Evolutionary conservation across 768 basidiomycete genomes (phyloP).

Genomic region (Rhizopogon vinicolor): DNA sequence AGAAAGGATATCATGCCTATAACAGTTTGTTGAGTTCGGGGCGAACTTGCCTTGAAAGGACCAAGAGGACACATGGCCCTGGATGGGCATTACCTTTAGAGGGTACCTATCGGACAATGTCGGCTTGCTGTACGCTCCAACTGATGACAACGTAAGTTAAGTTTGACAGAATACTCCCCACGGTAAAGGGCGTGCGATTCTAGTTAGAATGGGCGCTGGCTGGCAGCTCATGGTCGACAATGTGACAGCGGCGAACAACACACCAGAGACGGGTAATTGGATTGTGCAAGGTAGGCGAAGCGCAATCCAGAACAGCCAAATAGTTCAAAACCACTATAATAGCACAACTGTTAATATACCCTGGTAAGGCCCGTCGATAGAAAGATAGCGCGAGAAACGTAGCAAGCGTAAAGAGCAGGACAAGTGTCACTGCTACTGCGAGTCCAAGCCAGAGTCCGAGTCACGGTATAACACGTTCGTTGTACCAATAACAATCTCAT

Average conservation of each 20-base stretch:
- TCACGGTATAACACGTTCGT: constrained; percentile 12
- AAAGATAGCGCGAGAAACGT: constrained; percentile 9
- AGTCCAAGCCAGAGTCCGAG: background rate
- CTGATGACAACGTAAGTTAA: background rate
- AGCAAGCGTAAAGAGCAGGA: constrained; percentile 1
- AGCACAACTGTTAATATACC: constrained; percentile 4
- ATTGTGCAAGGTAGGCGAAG: background rate
- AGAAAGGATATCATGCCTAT: background rate
- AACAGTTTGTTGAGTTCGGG: background rate
- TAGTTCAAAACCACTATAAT: constrained; percentile 2
- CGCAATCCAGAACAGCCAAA: background rate
- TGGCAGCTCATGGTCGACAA: background rate
- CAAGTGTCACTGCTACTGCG: constrained; percentile 7
- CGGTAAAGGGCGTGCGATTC: background rate
- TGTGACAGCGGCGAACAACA: background rate
- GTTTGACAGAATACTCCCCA: background rate
- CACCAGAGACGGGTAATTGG: background rate
- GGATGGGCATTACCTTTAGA: background rate
- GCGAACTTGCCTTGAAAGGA: background rate
- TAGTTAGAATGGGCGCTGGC: background rate
- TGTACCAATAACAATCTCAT: constrained; percentile 25
- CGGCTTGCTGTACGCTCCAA: constrained; percentile 1
- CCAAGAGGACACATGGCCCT: background rate
- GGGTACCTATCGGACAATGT: background rate
- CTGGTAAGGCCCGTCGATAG: background rate